Evolutionary conservation across 805 yeast genomes (phyloP).

Genomic region (Pichia sporocuriosa): DNA sequence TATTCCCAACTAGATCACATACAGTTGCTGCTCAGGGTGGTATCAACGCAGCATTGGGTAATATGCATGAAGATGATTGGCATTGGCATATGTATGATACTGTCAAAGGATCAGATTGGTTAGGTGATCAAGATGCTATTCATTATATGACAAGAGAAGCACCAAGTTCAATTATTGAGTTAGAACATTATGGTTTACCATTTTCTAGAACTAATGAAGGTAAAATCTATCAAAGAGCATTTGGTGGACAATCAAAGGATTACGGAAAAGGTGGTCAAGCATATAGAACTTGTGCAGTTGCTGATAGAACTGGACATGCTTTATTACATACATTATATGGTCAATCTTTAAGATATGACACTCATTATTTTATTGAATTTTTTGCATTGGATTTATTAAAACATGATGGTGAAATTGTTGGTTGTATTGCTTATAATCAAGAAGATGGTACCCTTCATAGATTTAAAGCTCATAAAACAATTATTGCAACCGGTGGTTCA

Average conservation of each 20-base stretch:
- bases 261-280: slow-evolving; percentile 99
- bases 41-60: slow-evolving; percentile 96
- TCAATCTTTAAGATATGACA: slow-evolving; percentile 92
- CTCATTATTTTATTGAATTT: slow-evolving; percentile 96
- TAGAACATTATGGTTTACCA: slow-evolving; percentile 98
- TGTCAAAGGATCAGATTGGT: slow-evolving; percentile 98
- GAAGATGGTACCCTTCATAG: slow-evolving; percentile 98
- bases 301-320: slow-evolving; percentile 98
- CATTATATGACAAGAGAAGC: slow-evolving; percentile 99
- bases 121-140: slow-evolving; percentile 98
- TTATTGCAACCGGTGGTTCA: slow-evolving; percentile 97
- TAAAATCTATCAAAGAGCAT: slow-evolving; percentile 95
- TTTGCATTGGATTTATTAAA: slow-evolving; percentile 91
- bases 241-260: slow-evolving; percentile 95
- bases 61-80: slow-evolving; percentile 98
- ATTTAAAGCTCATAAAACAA: slow-evolving; percentile 94
- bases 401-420: slow-evolving; percentile 94
- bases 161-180: slow-evolving; percentile 88
- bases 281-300: slow-evolving; percentile 98
- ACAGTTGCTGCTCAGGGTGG: slow-evolving; percentile 99
- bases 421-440: slow-evolving; percentile 95
- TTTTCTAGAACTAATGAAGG: slow-evolving; percentile 97
- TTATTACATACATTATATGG: slow-evolving; percentile 93
- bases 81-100: slow-evolving; percentile 99
- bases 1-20: slow-evolving; percentile 97